Evolutionary conservation across 345 rosid species (phyloP).

Genomic region (Eucalyptus cloeziana): DNA sequence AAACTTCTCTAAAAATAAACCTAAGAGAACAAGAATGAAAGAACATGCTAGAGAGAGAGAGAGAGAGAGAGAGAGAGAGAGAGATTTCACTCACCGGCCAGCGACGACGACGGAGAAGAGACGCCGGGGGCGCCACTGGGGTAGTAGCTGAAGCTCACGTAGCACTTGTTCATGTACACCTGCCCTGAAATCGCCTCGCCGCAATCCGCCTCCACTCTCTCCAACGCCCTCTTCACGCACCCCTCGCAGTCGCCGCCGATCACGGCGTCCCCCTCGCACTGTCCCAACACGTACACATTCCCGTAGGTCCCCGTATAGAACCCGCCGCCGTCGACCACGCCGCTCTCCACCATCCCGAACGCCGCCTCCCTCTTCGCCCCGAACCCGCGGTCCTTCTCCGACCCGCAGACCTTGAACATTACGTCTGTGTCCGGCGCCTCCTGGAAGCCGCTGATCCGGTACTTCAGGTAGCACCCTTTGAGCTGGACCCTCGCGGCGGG

Average conservation of each 20-base stretch:
- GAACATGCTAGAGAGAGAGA: background rate
- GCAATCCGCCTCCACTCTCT: constrained; percentile 41
- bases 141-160: constrained; percentile 69
- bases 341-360: background rate
- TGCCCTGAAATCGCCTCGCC: constrained; percentile 62
- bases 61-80: background rate
- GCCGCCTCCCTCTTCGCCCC: constrained; percentile 1
- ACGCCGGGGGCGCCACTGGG: constrained; percentile 60
- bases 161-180: constrained; percentile 65
- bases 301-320: background rate
- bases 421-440: background rate
- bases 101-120: constrained; percentile 5
- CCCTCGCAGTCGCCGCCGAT: constrained; percentile 34
- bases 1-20: background rate
- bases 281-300: constrained; percentile 44
- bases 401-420: constrained; percentile 3
- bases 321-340: background rate
- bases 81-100: constrained; percentile 16
- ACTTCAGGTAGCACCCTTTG: constrained; percentile 1
- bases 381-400: background rate
- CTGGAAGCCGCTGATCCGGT: constrained; percentile 2
- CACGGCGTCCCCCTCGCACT: constrained; percentile 77
- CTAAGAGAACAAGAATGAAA: background rate
- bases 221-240: constrained; percentile 50
- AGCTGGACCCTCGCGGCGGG: constrained; percentile 73